These are phyloP conservation scores for Rhodomyrtus tomentosa DNA, from an alignment of 345 rosid species.

Conservation along the genomic window DNA sequence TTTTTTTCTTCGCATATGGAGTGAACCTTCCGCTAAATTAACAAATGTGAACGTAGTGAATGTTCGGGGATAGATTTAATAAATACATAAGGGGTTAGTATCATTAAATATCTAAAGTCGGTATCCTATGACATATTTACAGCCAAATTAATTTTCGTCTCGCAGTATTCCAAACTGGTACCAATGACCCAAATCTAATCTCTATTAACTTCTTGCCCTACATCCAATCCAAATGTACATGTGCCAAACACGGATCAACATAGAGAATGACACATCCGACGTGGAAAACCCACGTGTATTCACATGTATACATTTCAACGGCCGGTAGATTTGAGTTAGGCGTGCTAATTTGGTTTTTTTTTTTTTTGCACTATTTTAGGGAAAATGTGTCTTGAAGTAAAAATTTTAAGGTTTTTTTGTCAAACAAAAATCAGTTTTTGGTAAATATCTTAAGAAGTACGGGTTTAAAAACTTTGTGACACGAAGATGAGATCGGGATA, in stretches of 20 bases:
- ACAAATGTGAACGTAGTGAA: background rate
- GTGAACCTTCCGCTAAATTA: background rate
- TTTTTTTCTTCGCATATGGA: background rate
- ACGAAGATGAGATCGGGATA: background rate
- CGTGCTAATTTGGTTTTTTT: fast-evolving
- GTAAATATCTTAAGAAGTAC: fast-evolving
- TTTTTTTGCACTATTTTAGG: background rate
- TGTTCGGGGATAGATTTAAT: background rate
- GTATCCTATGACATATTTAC: background rate
- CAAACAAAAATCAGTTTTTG: fast-evolving
- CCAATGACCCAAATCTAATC: too few relatives aligned
- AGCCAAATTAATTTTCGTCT: background rate
- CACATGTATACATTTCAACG: fast-evolving
- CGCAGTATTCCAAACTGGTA: fast-evolving
- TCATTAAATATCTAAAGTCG: background rate
- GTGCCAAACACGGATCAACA: background rate
- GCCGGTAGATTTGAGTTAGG: background rate
- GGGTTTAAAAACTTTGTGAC: fast-evolving
- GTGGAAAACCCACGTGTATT: background rate
- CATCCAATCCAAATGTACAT: background rate
- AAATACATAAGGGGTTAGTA: background rate
- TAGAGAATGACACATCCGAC: background rate
- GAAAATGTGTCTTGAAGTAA: fast-evolving
- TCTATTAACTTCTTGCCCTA: background rate
- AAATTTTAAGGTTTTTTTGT: background rate